Evolutionary conservation across 495 filamentous ascomycete genomes (phyloP).

Genomic region (Annulohypoxylon bovei): DNA sequence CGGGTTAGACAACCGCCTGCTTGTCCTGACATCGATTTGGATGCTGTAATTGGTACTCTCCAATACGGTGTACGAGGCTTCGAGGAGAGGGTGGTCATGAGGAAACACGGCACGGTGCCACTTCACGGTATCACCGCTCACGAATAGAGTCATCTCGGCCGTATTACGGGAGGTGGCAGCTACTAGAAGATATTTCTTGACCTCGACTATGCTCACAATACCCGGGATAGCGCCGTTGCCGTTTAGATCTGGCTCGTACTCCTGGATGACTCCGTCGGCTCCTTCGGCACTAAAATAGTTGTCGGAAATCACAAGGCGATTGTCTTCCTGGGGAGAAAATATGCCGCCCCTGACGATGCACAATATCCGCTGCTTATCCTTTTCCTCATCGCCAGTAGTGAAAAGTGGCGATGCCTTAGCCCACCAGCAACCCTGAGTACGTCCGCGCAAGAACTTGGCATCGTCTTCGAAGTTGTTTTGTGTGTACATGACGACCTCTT

Average conservation of each 20-base stretch:
- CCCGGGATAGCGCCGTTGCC: conserved; percentile 75
- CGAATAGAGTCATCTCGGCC: conserved; percentile 86
- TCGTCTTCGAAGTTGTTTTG: conserved; percentile 78
- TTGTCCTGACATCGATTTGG: conserved; percentile 90
- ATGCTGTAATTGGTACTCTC: conserved; percentile 98
- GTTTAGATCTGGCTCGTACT: conserved; percentile 78
- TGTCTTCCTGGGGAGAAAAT: conserved; percentile 68
- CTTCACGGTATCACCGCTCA: conserved; percentile 77
- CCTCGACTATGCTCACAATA: conserved; percentile 76
- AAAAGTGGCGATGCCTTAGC: conserved; percentile 80
- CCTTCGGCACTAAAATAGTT: conserved; percentile 71
- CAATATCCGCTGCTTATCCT: conserved; percentile 72
- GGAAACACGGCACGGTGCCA: conserved; percentile 96
- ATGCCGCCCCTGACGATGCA: conserved; percentile 80
- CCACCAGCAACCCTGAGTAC: conserved; percentile 81
- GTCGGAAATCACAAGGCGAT: conserved; percentile 81
- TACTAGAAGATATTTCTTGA: conserved; percentile 86
- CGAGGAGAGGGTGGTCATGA: conserved; percentile 71
- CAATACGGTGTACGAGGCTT: conserved; percentile 91
- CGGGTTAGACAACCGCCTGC: conserved; percentile 61
- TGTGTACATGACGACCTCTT: conserved; percentile 77
- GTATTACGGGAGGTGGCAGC: conserved; percentile 82
- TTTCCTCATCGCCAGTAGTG: conserved; percentile 66
- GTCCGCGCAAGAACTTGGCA: conserved; percentile 67
- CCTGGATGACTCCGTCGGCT: conserved; percentile 57